Percentiles rank a stretch among this genome's conserved stretches.
Conservation (phyloP, 2,329 filamentous ascomycete genomes). For the Hortaea werneckii region DNA sequence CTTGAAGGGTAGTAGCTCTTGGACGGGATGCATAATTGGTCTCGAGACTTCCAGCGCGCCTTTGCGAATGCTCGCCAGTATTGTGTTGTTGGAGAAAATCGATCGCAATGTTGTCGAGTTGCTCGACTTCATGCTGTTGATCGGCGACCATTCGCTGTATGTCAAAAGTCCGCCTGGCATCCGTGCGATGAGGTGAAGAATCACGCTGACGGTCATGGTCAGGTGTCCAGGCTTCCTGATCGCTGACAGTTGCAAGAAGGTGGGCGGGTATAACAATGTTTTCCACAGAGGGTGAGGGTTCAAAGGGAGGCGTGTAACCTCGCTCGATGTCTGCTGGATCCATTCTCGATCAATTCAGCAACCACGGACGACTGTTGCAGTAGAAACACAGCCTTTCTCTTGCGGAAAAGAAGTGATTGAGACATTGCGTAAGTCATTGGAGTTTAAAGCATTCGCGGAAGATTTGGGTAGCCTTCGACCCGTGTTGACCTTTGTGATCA, state of each 20-base stretch:
- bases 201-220: background rate
- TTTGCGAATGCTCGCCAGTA: background rate
- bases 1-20: background rate
- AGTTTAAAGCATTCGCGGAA: too few relatives aligned
- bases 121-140: background rate
- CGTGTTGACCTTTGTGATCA: too few relatives aligned
- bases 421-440: too few relatives aligned
- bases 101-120: background rate
- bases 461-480: too few relatives aligned
- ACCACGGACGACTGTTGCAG: too few relatives aligned
- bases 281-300: background rate
- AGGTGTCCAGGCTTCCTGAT: background rate
- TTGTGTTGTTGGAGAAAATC: background rate
- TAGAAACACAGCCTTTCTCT: too few relatives aligned
- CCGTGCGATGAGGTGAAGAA: background rate
- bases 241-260: background rate
- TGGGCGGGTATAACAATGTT: background rate
- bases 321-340: too few relatives aligned
- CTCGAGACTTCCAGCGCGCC: background rate
- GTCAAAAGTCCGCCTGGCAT: background rate
- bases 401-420: too few relatives aligned
- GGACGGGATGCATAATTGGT: background rate
- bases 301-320: too few relatives aligned
- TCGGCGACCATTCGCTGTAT: background rate
- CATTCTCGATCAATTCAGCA: too few relatives aligned